Evolutionary conservation across 768 basidiomycete species (phyloP).

Genomic region (Tylopilus sp.): DNA sequence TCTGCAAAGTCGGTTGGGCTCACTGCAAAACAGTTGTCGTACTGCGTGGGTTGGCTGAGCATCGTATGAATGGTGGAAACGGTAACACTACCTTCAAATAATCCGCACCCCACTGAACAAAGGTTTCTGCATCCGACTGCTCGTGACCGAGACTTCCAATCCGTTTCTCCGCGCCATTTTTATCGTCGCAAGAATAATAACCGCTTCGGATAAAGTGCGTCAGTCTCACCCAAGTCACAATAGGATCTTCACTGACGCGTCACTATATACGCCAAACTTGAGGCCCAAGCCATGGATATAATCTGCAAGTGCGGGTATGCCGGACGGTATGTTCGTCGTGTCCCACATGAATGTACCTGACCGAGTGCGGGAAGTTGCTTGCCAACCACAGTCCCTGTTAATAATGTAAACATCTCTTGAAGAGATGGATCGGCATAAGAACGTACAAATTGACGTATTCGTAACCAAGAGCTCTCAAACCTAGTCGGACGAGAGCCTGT

Average conservation of each 20-base stretch:
- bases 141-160: constrained; percentile 12
- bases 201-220: not conserved
- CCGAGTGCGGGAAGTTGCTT: constrained; percentile 1
- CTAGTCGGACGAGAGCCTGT: not conserved
- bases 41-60: not conserved
- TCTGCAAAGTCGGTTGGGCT: constrained; percentile 4
- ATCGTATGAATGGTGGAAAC: too few species aligned
- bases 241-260: constrained; percentile 7
- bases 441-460: constrained; percentile 9
- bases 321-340: constrained; percentile 5
- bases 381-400: constrained; percentile 15
- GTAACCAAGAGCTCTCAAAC: constrained; percentile 7
- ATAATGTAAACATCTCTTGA: not conserved
- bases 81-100: constrained; percentile 10
- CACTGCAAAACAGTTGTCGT: constrained; percentile 13
- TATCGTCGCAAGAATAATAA: constrained; percentile 6
- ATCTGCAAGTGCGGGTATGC: constrained; percentile 10
- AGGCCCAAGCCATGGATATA: constrained; percentile 11
- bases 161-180: not conserved
- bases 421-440: too few species aligned
- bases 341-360: constrained; percentile 10
- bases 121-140: constrained; percentile 5
- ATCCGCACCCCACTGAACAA: constrained; percentile 6
- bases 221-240: not conserved
- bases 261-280: constrained; percentile 8